phyloP scores from a whole-genome alignment of 768 basidiomycete species.

The Calocybe gangraenosa region DNA sequence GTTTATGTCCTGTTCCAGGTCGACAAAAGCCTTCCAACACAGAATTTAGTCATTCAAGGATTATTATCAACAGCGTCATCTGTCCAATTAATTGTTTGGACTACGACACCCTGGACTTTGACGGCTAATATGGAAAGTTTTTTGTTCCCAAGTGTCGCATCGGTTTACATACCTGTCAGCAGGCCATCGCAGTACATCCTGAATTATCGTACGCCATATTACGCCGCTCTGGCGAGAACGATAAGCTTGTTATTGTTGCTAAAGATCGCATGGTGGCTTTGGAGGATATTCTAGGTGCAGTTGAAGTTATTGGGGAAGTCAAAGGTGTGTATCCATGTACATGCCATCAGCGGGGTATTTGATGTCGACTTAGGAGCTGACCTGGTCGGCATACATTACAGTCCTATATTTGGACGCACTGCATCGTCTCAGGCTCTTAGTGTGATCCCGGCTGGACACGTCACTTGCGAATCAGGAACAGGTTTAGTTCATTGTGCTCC shows the following conservation, averaged over 20 bases:
- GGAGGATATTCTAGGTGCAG: conserved; percentile 28
- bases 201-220: conserved; percentile 66
- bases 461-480: conserved; percentile 85
- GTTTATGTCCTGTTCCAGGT: conserved; percentile 81
- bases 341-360: not conserved
- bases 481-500: conserved; percentile 96
- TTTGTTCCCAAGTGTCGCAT: not conserved
- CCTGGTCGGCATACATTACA: conserved; percentile 59
- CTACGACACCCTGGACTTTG: conserved; percentile 96
- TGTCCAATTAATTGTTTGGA: conserved; percentile 81
- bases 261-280: conserved; percentile 44
- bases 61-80: conserved; percentile 25
- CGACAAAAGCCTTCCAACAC: conserved; percentile 24
- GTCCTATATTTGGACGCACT: conserved; percentile 50
- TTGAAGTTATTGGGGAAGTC: conserved; percentile 32
- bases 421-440: conserved; percentile 25
- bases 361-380: conserved; percentile 35
- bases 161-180: conserved; percentile 3
- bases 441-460: conserved; percentile 70
- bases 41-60: conserved; percentile 24
- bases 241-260: conserved; percentile 41
- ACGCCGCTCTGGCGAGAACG: conserved; percentile 16
- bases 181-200: conserved; percentile 88
- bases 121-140: conserved; percentile 85
- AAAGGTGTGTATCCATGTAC: conserved; percentile 25